Conservation (phyloP, 1,284 basidiomycete genomes). For the Vanrija humicola region DNA sequence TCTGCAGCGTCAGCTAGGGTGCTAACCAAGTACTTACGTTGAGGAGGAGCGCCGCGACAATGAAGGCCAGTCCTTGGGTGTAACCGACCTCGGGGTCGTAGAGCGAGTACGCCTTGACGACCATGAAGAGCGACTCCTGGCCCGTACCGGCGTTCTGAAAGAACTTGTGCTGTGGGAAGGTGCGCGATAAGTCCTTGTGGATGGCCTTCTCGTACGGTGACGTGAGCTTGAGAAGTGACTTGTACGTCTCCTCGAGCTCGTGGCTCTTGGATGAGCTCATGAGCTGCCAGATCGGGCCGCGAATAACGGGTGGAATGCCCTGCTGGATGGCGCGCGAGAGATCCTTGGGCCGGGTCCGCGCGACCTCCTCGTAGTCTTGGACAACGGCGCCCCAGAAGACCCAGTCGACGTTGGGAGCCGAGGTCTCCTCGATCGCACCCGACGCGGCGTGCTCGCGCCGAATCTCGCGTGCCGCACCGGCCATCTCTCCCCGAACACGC, state of each 20-base stretch:
- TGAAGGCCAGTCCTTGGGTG: conserved; percentile 92
- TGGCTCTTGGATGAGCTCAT: conserved; percentile 93
- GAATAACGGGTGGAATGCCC: conserved; percentile 70
- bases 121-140: conserved; percentile 95
- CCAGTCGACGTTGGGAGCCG: conserved; percentile 51
- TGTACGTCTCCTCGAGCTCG: conserved; percentile 79
- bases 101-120: conserved; percentile 94
- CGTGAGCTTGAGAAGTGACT: conserved; percentile 73
- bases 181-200: conserved; percentile 83
- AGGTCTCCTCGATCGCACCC: conserved; percentile 1
- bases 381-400: conserved; percentile 96
- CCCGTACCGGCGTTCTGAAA: conserved; percentile 85
- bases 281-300: conserved; percentile 98
- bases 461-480: conserved; percentile 45
- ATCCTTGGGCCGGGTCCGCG: conserved; percentile 68
- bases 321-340: conserved; percentile 85
- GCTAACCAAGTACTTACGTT: conserved; percentile 60
- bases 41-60: conserved; percentile 86
- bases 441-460: conserved; percentile 54
- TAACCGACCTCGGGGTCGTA: conserved; percentile 95
- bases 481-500: conserved; percentile 44
- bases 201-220: conserved; percentile 93
- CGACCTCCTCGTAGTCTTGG: conserved; percentile 82
- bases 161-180: conserved; percentile 96
- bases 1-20: conserved; percentile 54